Evolutionary conservation across 169 alveolate genomes (phyloP), one percentile per base, ranked within the genome.

Genomic region (Cryptosporidium ryanae): DNA sequence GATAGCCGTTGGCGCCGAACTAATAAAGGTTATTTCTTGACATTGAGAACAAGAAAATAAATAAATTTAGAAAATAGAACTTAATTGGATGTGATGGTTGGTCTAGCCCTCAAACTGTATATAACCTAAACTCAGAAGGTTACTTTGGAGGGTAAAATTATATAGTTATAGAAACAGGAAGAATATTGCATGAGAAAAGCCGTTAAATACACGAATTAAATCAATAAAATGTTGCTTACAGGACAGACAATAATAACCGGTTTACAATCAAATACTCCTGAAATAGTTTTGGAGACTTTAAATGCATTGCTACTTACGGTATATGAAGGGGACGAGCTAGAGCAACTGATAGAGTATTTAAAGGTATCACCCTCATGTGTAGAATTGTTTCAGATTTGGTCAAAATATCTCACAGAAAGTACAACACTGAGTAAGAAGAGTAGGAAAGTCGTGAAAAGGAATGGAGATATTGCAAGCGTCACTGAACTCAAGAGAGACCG

Each of bases 321-420:
- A 12, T 15, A 55, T 43, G 64, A 55, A 57, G 10, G 8, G 1
- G 27, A 38, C 18, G 87, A 63, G 6, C 71, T 70, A 25, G 17
- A 32, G 0, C 57, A 59, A 31, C 18, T 76, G 5, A 10, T 59
- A 12, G 49, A 38, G 38, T 76, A 76, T 25, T 31, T 76, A 15
- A 44, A 17, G 23, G 76, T 61, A 13, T 76, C 87, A 0, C 87
- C 87, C 2, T 59, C 43, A 57, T 76, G 87, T 76, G 10, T 23
- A 17, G 87, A 76, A 0, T 52, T 76, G 25, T 65, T 76, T 12
- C 68, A 76, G 10, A 65, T 29, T 23, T 76, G 87, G 87, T 76
- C 87, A 34, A 76, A 29, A 43, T 43, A 59, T 34, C 23, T 76
- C 12, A 3, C 31, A 15, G 87, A 76, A 43, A 76, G 71, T 59